Base-by-base conservation (phyloP, 2,329 filamentous ascomycete species). In the Penicillium sumatraense region DNA sequence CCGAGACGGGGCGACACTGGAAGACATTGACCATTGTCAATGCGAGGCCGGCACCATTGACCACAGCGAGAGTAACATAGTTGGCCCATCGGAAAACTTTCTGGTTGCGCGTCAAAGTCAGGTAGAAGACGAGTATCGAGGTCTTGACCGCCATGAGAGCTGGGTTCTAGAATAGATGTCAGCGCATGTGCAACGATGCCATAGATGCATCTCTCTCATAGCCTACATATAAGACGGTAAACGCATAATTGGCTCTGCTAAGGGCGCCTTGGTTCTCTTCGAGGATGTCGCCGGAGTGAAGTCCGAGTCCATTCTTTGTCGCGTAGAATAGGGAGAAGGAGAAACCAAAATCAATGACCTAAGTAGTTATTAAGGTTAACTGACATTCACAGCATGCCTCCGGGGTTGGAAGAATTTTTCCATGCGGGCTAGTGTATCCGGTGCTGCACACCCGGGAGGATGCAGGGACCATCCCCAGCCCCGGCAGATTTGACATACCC, bases 131-230 rank as follows among this genome's bases (percentile, higher is more conserved):
- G 54, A 97, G 81, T 65, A 97, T 90, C n/a, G 91, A 96, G 0
- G 90, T 92, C 76, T 97, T 97, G 48, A 91, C 91, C 2, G 89
- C 87, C 90, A 96, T 96, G 53, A 96, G 80, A 3, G 90, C 89
- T 11, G 92, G 92, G 69, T 96, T 96, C 87, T 93, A 66, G n/a
- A 18, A 16, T 8, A 1, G 14, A 5, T 10, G 9, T 41, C 6
- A 45, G 33, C 26, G 2, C 5, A 21, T 14, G 18, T 21, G 7
- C n/a, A n/a, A 4, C 5, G 3, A 16, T 27, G 13, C 2, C 21
- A 24, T 18, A 3, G 14, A 26, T 7, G 2, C n/a, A 27, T 16
- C 11, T 18, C 7, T 23, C 23, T 8, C 5, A 20, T 7, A 18
- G 74, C 78, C 58, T 70, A 83, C 78, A 72, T 87, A 86, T 47